phyloP scores from a whole-genome alignment of 2,329 filamentous ascomycete genomes.

The Colletotrichum coccodes region DNA sequence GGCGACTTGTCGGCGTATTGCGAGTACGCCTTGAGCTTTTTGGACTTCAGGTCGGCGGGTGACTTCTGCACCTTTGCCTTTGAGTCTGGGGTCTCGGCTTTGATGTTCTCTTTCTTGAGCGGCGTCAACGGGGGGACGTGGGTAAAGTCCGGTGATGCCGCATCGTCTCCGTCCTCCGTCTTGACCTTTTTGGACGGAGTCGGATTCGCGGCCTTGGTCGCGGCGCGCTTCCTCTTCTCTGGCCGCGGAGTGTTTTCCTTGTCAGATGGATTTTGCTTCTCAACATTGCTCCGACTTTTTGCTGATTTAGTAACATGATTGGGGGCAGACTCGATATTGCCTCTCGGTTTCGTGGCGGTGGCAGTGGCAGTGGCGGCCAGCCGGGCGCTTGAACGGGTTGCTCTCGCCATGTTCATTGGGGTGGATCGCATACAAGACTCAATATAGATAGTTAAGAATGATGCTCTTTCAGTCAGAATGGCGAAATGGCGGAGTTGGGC shows the following conservation, averaged over 20 bases:
- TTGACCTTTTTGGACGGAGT: slow-evolving; percentile 31
- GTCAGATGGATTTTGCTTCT: neutral
- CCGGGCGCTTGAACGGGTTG: slow-evolving; percentile 32
- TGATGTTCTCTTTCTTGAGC: slow-evolving; percentile 21
- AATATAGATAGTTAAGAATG: too few species aligned
- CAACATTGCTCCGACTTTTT: neutral
- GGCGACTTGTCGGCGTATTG: slow-evolving; percentile 61
- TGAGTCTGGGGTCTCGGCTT: slow-evolving; percentile 17
- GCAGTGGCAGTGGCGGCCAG: slow-evolving; percentile 7
- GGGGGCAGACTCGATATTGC: neutral
- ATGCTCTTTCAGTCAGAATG: neutral
- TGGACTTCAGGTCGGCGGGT: slow-evolving; percentile 46
- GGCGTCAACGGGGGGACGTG: slow-evolving; percentile 14
- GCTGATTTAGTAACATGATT: neutral
- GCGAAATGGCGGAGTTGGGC: neutral
- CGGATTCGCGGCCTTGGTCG: neutral
- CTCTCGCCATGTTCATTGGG: slow-evolving; percentile 21
- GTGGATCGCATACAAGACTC: neutral
- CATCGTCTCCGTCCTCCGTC: slow-evolving; percentile 26
- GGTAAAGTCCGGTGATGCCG: neutral
- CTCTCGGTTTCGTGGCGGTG: neutral
- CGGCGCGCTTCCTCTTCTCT: slow-evolving; percentile 25
- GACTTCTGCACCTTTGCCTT: slow-evolving; percentile 10
- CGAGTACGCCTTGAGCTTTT: slow-evolving; percentile 55
- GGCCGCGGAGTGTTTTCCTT: neutral